Conservation (phyloP, 163 green algal genomes). For the Volvox carteri region DNA sequence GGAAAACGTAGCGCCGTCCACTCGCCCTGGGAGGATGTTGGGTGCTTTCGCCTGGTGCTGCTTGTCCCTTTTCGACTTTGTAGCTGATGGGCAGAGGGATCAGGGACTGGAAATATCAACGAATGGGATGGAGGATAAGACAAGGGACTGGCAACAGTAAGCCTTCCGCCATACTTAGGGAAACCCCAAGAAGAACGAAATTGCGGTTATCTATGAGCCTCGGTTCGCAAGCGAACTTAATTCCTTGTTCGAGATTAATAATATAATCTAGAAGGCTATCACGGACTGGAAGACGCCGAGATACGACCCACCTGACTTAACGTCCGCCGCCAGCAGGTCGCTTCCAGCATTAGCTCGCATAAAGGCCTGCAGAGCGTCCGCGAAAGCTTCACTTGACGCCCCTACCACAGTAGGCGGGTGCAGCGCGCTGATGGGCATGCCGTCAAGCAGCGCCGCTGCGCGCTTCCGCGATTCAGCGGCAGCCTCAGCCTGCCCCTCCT, state of each 20-base stretch:
- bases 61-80: no score
- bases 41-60: slow-evolving; percentile 55
- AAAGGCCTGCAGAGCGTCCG: slow-evolving; percentile 76
- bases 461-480: slow-evolving; percentile 29
- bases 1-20: slow-evolving; percentile 70
- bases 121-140: neutral
- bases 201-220: no score
- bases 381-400: slow-evolving; percentile 82
- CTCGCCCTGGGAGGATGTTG: neutral
- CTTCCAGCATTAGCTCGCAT: slow-evolving; percentile 67
- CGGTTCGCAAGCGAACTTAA: no score
- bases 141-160: no score
- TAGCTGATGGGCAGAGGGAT: neutral
- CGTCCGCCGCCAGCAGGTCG: slow-evolving; percentile 41
- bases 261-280: no score
- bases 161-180: no score
- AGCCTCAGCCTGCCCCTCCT: slow-evolving; percentile 32
- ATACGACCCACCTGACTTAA: neutral
- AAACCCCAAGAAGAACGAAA: no score
- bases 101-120: neutral
- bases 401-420: slow-evolving; percentile 75
- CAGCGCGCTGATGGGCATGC: slow-evolving; percentile 70
- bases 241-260: no score
- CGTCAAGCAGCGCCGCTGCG: neutral
- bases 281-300: no score